phyloP scores from a whole-genome alignment of 1,284 basidiomycete genomes.

The Xerocomus nothofagi region DNA sequence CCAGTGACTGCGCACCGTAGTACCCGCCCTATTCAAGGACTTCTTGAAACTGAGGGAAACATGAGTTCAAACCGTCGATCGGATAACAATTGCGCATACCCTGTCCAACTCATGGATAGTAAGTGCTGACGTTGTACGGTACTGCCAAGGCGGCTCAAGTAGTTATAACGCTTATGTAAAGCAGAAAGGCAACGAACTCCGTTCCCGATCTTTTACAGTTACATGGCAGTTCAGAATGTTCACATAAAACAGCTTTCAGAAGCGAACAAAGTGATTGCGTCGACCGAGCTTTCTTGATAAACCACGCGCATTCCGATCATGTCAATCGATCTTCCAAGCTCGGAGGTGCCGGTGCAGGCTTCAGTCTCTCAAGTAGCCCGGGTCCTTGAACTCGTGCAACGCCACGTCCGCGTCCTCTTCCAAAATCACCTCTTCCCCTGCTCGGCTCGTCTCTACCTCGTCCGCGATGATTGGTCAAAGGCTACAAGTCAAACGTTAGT shows the following conservation, averaged over 20 bases:
- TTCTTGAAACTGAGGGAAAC: conserved; percentile 79
- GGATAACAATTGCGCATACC: conserved; percentile 32
- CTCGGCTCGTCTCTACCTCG: conserved; percentile 24
- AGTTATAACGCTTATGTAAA: conserved; percentile 29
- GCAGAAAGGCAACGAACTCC: background rate
- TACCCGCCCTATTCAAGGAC: conserved; percentile 89
- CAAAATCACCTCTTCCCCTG: conserved; percentile 22
- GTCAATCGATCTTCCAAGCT: conserved; percentile 23
- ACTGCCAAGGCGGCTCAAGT: too few species aligned
- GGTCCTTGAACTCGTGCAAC: conserved; percentile 17
- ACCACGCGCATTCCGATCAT: conserved; percentile 2
- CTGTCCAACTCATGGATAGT: conserved; percentile 49
- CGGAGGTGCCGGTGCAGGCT: conserved; percentile 5
- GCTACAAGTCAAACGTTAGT: conserved; percentile 13
- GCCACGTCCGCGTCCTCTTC: conserved; percentile 26
- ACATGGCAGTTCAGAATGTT: background rate
- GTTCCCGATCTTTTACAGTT: background rate
- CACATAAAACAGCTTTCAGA: background rate
- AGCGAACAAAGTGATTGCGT: background rate
- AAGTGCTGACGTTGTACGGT: background rate
- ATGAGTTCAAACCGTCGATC: conserved; percentile 6
- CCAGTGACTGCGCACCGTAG: conserved; percentile 56
- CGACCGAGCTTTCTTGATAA: background rate
- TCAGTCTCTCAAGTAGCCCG: conserved; percentile 23
- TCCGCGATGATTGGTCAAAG: conserved; percentile 16